Base-by-base conservation (phyloP, 129 eudicot species). In the Saussurea involucrata region DNA sequence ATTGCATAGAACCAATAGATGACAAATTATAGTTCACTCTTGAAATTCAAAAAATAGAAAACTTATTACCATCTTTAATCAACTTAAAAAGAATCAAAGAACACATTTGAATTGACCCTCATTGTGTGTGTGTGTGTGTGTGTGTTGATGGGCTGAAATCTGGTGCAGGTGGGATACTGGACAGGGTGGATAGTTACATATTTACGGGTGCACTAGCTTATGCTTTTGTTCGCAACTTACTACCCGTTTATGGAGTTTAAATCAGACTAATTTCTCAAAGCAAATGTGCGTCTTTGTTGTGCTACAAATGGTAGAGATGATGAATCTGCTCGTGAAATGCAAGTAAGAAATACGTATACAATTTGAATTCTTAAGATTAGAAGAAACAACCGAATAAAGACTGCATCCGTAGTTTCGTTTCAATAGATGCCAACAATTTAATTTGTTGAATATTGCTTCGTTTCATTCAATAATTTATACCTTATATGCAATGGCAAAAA, bases 201-300 rank as follows among this genome's bases (percentile, higher is more conserved):
- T 95, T 95, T 69, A 92, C 97, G 0, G 99, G 99, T 53, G 99
- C 99, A 12, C 78, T 95, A 15, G 94, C 94, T 29, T 88, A 91
- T 71, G 93, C 97, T 18, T 95, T 92, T 72, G 88, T 95, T 60
- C 83, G 90, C 77, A 86, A 82, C 63, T 83, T 89, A 42, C 70
- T 88, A 24, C 96, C 94, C 8, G 95, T 92, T 58, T 86, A 89
- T 79, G 99, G 99, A 72, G 91, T 95, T 75, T 95, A 84, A 93
- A 8, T 42, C 31, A 29, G 24, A 0, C 20, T 12, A 34, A 11
- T 69, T 25, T 69, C 70, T 57, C 63, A 36, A 73, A 33, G 25
- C 18, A 24, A 66, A 34, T 4, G 57, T 21, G 8, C 24, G 9
- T 73, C 4, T 24, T 1, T 31, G 21, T 49, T 15, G 60, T 67